These are phyloP conservation scores for Colletotrichum spinosum DNA, from an alignment of 2,329 filamentous ascomycete genomes.

Conservation along the genomic window DNA sequence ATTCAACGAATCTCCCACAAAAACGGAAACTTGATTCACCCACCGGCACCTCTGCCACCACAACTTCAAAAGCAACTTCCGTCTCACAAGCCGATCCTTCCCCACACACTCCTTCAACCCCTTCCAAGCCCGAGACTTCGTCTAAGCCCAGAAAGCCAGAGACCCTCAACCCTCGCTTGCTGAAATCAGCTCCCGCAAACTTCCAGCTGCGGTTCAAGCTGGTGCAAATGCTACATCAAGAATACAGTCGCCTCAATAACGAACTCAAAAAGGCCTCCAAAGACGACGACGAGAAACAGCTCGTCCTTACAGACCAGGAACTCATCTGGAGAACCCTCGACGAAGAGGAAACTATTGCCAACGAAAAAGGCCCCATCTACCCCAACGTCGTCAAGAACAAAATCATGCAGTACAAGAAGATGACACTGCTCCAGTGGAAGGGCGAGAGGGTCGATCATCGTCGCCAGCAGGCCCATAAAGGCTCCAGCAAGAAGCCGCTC, in stretches of 20 bases:
- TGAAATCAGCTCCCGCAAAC: constrained; percentile 67
- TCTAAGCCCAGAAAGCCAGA: constrained; percentile 55
- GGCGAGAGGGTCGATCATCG: constrained; percentile 59
- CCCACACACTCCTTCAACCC: constrained; percentile 29
- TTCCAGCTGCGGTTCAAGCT: constrained; percentile 68
- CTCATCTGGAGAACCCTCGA: constrained; percentile 78
- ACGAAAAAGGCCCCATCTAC: constrained; percentile 78
- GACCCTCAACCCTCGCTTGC: constrained; percentile 74
- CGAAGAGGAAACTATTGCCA: constrained; percentile 81
- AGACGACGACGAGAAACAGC: constrained; percentile 59
- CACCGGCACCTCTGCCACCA: constrained; percentile 21
- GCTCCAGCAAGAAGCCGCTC: constrained; percentile 45
- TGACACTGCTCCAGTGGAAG: constrained; percentile 79
- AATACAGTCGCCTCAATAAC: constrained; percentile 75
- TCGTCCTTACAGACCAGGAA: constrained; percentile 72
- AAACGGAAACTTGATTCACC: constrained; percentile 25
- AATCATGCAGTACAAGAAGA: constrained; percentile 80
- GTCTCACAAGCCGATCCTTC: constrained; percentile 16
- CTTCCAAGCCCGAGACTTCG: constrained; percentile 32
- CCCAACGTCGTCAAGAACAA: constrained; percentile 85
- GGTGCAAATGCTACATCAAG: constrained; percentile 72
- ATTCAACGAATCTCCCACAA: constrained; percentile 17
- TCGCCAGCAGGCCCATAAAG: constrained; percentile 45
- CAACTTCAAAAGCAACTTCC: constrained; percentile 9
- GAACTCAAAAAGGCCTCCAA: constrained; percentile 66